phyloP scores from a whole-genome alignment of 2,329 filamentous ascomycete species.

The Cercospora zeina region DNA sequence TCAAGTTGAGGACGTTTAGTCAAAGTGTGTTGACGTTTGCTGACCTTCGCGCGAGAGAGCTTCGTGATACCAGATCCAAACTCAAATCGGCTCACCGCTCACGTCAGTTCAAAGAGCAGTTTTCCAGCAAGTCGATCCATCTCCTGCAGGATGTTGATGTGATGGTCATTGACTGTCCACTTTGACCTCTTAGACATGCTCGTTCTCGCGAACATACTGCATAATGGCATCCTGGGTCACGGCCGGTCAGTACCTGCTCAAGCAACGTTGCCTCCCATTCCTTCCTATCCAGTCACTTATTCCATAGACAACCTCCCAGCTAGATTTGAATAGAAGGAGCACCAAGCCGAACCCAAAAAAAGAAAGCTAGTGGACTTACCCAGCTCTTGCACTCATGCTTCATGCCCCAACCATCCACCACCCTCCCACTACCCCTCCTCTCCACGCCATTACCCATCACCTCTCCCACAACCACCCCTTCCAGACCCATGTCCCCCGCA shows the following conservation, averaged over 20 bases:
- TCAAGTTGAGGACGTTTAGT: neutral
- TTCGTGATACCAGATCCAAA: neutral
- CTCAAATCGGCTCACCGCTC: neutral
- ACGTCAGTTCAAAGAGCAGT: neutral
- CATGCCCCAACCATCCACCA: slow-evolving; percentile 40
- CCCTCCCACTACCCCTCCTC: slow-evolving; percentile 34
- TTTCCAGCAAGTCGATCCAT: neutral
- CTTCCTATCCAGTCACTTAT: no score
- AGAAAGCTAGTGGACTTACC: slow-evolving; percentile 17
- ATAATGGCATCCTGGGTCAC: neutral
- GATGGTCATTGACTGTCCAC: neutral
- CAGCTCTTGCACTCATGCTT: slow-evolving; percentile 37
- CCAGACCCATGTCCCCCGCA: slow-evolving; percentile 34
- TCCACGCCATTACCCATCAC: slow-evolving; percentile 18
- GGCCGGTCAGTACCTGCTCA: neutral
- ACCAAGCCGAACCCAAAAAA: neutral
- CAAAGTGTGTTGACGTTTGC: neutral
- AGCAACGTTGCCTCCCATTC: no score
- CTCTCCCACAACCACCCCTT: slow-evolving; percentile 24
- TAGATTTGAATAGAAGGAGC: neutral
- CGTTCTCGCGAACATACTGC: neutral
- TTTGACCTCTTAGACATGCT: neutral
- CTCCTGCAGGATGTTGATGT: neutral
- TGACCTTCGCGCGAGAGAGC: neutral
- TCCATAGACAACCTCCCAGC: no score